Base-by-base conservation (phyloP, 1,139 yeast species). In the Blastobotrys apis region DNA sequence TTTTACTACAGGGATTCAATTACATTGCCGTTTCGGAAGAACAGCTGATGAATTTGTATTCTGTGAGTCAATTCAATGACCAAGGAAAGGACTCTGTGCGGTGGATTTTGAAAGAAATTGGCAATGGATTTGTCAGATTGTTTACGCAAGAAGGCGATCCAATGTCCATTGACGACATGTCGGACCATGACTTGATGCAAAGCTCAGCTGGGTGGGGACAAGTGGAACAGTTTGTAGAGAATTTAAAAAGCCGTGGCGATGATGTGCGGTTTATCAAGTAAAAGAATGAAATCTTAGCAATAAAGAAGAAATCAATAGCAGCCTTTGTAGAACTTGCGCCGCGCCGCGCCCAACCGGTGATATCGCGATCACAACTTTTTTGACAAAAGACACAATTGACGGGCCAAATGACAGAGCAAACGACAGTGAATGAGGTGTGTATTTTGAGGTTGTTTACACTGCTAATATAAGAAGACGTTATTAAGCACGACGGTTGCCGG, bases 401-500 rank as follows among this genome's bases (percentile, higher is more conserved):
- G n/a, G n/a, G n/a, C n/a, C n/a, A 23, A 23, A 23, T 23, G 26
- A 23, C 26, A 6, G 26, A 23, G 26, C 26, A 23, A 10, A 6
- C 26, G 26, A 23, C n/a, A n/a, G n/a, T n/a, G n/a, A n/a, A 6
- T 10, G 26, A 23, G 26, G 26, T 23, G 10, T n/a, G n/a, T n/a
- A n/a, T n/a, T n/a, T n/a, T n/a, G n/a, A 10, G 9, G 26, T 23
- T 23, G 26, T 23, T 6, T 6, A 32, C 15, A 32, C 6, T 13
- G 5, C 21, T 32, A 16, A 8, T 15, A 10, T 20, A 10, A 35
- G 13, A 33, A 62, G 59, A 59, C 63, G 5, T 56, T 63, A 29
- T 52, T 63, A 44, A 80, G 85, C 5, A 86, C 92, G 0, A 71
- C 84, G 46, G 71, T 82, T 3, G 82, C 94, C 1, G 95, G 95